A percentile compares a stretch with the other conserved stretches of the same genome.
Conservation (phyloP, 1,139 yeast species). For the Saccharomyces hybrid region DNA sequence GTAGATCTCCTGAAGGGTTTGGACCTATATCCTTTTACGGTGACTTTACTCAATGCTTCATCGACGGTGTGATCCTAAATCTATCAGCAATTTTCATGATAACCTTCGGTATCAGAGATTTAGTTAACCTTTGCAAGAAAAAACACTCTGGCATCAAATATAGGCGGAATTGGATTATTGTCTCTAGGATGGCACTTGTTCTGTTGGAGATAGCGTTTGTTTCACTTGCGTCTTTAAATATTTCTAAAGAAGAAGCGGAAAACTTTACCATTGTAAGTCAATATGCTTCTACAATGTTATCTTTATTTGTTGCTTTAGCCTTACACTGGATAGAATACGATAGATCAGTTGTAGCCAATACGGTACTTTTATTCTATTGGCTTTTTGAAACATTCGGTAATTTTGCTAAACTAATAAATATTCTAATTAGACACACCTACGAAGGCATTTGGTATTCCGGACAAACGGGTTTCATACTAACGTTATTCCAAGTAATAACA, state of each 20-base stretch:
- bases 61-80: conserved; percentile 60
- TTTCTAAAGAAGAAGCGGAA: conserved; percentile 12
- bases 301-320: conserved; percentile 42
- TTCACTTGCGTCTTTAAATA: conserved; percentile 18
- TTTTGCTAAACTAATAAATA: conserved; percentile 41
- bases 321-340: conserved; percentile 69
- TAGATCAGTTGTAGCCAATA: conserved; percentile 57
- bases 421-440: conserved; percentile 41
- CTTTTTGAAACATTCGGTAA: conserved; percentile 44
- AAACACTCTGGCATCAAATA: conserved; percentile 36
- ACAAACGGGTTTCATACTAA: conserved; percentile 37
- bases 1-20: conserved; percentile 53
- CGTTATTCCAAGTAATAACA: conserved; percentile 43
- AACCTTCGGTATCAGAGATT: conserved; percentile 41
- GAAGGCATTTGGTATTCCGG: conserved; percentile 28
- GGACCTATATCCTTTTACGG: conserved; percentile 58
- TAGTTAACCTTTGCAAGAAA: conserved; percentile 29
- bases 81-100: conserved; percentile 47
- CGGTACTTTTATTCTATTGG: conserved; percentile 74
- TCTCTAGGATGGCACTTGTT: conserved; percentile 31
- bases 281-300: conserved; percentile 24
- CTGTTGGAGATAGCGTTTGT: conserved; percentile 28
- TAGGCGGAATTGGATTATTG: conserved; percentile 36
- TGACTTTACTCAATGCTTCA: conserved; percentile 77
- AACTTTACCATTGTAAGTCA: conserved; percentile 28